A percentile compares a stretch with the other conserved stretches of the same genome.
Conservation (phyloP, 345 rosid genomes). For the Gossypium rotundifolium region DNA sequence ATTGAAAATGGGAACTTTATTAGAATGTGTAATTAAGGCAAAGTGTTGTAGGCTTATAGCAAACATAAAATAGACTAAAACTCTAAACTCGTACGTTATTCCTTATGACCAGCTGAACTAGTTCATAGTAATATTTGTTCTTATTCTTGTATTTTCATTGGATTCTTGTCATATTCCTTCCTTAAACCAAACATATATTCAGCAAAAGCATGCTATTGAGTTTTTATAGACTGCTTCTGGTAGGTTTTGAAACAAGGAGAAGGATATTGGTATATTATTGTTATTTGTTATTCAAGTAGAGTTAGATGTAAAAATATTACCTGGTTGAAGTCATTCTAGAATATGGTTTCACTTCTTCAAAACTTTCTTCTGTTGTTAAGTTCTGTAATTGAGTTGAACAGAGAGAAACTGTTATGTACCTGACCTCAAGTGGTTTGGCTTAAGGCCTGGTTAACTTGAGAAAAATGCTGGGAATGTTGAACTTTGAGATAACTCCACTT, state of each 20-base stretch:
- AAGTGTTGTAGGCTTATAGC: background rate
- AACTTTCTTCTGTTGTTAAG: background rate
- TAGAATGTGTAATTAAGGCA: background rate
- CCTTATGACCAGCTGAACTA: background rate
- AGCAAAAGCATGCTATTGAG: background rate
- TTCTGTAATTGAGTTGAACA: background rate
- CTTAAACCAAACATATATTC: background rate
- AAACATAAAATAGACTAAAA: background rate
- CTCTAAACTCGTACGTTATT: background rate
- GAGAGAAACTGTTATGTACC: background rate
- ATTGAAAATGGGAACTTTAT: background rate
- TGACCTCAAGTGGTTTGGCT: background rate
- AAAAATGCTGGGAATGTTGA: background rate
- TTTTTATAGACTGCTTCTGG: background rate
- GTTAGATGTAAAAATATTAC: background rate
- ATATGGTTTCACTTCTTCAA: conserved; percentile 1
- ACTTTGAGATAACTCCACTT: conserved; percentile 1
- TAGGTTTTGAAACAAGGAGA: background rate
- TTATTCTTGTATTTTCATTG: background rate
- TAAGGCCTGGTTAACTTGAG: background rate
- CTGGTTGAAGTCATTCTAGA: background rate
- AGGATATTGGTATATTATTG: background rate
- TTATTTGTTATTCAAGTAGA: background rate
- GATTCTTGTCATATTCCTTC: background rate
- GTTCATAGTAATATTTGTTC: background rate